These are phyloP conservation scores for Trichoderma sp. DNA, from an alignment of 2,329 filamentous ascomycete species.

Conservation along the genomic window DNA sequence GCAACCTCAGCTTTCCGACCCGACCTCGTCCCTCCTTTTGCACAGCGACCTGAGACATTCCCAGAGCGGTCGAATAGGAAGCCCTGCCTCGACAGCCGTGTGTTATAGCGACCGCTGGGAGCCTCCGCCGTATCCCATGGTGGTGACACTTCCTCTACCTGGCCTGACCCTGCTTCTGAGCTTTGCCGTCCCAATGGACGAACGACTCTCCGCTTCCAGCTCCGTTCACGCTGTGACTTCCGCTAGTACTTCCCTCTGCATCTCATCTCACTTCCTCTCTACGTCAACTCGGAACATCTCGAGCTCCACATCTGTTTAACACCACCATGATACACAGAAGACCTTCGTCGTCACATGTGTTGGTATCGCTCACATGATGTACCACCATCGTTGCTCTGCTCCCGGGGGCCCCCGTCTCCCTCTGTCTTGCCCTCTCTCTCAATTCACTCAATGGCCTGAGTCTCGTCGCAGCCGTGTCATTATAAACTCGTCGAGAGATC, in stretches of 20 bases:
- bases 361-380: constrained; percentile 9
- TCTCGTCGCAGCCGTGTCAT: not conserved
- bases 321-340: constrained; percentile 7
- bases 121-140: not conserved
- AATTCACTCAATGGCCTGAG: not conserved
- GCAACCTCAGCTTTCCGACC: not conserved
- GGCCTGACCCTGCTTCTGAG: constrained; percentile 10
- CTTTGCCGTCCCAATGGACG: not conserved
- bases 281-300: not conserved
- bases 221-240: constrained; percentile 3
- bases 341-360: constrained; percentile 15
- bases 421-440: not conserved
- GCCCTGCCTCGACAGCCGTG: not conserved
- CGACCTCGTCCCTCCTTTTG: not conserved
- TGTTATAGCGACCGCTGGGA: not conserved
- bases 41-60: constrained; percentile 5
- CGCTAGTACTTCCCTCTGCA: not conserved
- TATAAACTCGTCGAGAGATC: not conserved
- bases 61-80: not conserved
- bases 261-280: not conserved
- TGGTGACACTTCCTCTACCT: constrained; percentile 5
- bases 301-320: constrained; percentile 17
- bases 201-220: constrained; percentile 1
- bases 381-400: not conserved
- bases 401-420: not conserved